A percentile compares a stretch with the other conserved stretches of the same genome.
Evolutionary conservation across 2,329 filamentous ascomycete species (phyloP).

Genomic region (Aspergillus thermomutatus): DNA sequence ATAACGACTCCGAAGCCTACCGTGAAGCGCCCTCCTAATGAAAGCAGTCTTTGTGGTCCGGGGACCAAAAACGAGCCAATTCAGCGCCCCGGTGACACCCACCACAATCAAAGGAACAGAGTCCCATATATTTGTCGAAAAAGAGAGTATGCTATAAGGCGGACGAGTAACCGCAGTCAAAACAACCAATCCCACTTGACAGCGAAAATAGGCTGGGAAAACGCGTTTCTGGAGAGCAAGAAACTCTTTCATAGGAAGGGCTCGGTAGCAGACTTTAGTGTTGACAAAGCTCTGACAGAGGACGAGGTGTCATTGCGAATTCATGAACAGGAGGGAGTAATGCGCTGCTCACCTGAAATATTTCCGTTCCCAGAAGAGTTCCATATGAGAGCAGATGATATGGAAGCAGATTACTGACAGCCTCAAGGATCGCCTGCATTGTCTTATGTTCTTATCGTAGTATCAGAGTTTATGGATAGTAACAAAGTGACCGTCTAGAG

Average conservation of each 20-base stretch:
- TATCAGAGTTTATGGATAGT: not conserved
- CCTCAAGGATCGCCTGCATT: slow-evolving; percentile 14
- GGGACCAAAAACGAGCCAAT: slow-evolving; percentile 36
- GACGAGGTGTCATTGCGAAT: not conserved
- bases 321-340: not conserved
- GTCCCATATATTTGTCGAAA: slow-evolving; percentile 19
- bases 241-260: slow-evolving; percentile 37
- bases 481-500: not conserved
- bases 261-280: slow-evolving; percentile 37
- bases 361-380: slow-evolving; percentile 37
- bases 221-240: slow-evolving; percentile 38
- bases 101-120: slow-evolving; percentile 29
- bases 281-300: slow-evolving; percentile 36
- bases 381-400: slow-evolving; percentile 40
- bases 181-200: slow-evolving; percentile 34
- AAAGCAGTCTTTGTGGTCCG: slow-evolving; percentile 32
- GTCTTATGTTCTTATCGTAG: not conserved
- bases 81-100: slow-evolving; percentile 30
- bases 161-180: slow-evolving; percentile 34
- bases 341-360: slow-evolving; percentile 28
- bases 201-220: slow-evolving; percentile 40
- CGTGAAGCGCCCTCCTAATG: slow-evolving; percentile 25
- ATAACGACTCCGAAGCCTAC: slow-evolving; percentile 5
- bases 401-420: slow-evolving; percentile 21
- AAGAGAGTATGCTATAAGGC: slow-evolving; percentile 28